phyloP scores from a whole-genome alignment of 352 stramenopile genomes.

The Phytopythium vexans region DNA sequence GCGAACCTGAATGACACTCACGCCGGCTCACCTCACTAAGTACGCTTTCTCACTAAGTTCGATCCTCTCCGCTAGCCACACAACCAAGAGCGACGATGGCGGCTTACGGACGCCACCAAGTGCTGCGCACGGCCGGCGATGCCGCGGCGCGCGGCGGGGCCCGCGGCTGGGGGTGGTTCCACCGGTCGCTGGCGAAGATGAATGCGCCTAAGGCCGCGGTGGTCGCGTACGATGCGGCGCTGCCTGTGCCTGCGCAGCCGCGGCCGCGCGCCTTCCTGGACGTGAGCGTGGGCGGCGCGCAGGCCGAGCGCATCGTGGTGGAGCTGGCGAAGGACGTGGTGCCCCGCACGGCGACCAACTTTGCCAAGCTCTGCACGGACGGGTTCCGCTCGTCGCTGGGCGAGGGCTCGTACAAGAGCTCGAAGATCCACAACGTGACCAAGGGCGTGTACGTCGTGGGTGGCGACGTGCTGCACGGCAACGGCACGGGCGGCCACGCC shows the following conservation, averaged over 20 bases:
- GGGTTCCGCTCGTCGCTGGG: constrained; percentile 63
- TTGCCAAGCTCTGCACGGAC: constrained; percentile 68
- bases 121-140: constrained; percentile 50
- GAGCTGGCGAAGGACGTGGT: constrained; percentile 84
- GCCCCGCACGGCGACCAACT: constrained; percentile 72
- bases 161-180: constrained; percentile 79
- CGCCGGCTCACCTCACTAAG: not conserved
- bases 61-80: not conserved
- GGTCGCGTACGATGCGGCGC: constrained; percentile 66
- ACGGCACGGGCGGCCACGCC: constrained; percentile 77
- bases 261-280: constrained; percentile 76
- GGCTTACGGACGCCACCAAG: constrained; percentile 53
- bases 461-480: constrained; percentile 68
- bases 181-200: constrained; percentile 83
- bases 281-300: constrained; percentile 78
- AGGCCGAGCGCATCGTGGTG: constrained; percentile 72
- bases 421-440: constrained; percentile 82
- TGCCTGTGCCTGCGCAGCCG: constrained; percentile 42
- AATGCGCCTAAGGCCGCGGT: constrained; percentile 54
- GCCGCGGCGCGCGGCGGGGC: constrained; percentile 59
- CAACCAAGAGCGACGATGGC: constrained; percentile 26
- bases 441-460: constrained; percentile 77
- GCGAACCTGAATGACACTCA: too few species aligned
- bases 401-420: constrained; percentile 79
- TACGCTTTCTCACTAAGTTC: constrained; percentile 4